Evolutionary conservation across 306 rosid species (phyloP).

Genomic region (Oemleria cerasiformis): DNA sequence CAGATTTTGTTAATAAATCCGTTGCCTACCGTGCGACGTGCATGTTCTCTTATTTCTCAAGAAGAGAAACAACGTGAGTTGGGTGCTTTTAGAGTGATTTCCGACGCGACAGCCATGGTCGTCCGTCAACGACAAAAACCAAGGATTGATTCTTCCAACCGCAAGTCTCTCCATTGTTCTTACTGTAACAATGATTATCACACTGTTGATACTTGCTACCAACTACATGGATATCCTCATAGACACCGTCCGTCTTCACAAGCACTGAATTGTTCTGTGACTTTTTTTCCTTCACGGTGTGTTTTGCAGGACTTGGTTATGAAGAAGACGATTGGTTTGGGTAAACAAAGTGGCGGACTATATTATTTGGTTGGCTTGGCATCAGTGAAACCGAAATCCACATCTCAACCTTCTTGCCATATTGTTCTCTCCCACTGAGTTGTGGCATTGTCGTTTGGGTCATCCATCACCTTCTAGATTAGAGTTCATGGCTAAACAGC

Average conservation of each 20-base stretch:
- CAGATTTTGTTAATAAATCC: too few species aligned
- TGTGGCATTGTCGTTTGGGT: background rate
- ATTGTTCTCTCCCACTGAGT: too few species aligned
- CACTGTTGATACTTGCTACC: background rate
- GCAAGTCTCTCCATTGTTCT: background rate
- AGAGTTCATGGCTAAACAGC: background rate
- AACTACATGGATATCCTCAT: background rate
- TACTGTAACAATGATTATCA: too few species aligned
- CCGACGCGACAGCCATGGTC: background rate
- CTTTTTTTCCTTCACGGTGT: too few species aligned
- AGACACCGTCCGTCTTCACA: background rate
- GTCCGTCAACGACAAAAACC: too few species aligned
- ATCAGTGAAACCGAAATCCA: background rate
- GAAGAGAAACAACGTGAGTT: too few species aligned
- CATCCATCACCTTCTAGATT: background rate
- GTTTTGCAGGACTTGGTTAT: background rate
- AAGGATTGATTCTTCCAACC: too few species aligned
- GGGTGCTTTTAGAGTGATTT: too few species aligned
- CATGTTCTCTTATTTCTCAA: too few species aligned
- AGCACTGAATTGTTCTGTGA: too few species aligned
- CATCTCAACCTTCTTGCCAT: background rate
- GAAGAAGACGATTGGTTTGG: background rate
- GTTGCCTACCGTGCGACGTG: too few species aligned
- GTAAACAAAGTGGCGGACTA: background rate
- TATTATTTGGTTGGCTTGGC: background rate